Base-by-base conservation (phyloP, 1,284 basidiomycete genomes). In the Wolfiporia cocos region DNA sequence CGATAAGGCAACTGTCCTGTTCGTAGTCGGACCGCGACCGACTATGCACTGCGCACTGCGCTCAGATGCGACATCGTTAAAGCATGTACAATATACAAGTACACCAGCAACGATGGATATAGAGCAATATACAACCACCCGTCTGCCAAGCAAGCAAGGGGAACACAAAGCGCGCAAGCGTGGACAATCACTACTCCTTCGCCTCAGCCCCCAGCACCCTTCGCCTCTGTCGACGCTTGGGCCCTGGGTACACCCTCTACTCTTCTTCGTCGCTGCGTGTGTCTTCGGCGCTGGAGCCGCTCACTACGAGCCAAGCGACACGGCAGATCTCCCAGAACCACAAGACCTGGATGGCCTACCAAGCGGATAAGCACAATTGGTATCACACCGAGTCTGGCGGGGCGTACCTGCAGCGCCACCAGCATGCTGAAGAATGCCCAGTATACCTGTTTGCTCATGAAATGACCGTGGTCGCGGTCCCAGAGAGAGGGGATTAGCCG, bases 311-410 rank as follows among this genome's bases (percentile, higher is more conserved):
- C 58, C 78, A 90, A 9, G 90, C 89, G 12, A 97, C 77, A 21
- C 80, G 76, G 52, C 81, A 77, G 47, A 94, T 92, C 80, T 87
- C 84, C 53, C 71, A 71, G 64, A 92, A 92, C 94, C 93, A 97
- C 33, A 89, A 63, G 14, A 81, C 67, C 59, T 93, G 83, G 26
- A 97, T 61, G 23, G 81, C 56, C 77, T 92, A 63, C 10, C 62
- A 44, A 41, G 12, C 10, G 15, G 3, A 12, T 33, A 33, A 17
- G 7, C 11, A 6, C n/a, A n/a, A n/a, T n/a, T 9, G 32, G 7
- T 7, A 33, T 9, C 6, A n/a, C 12, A 4, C 4, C 11, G 18
- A 34, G 21, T 33, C 22, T 20, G 14, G 10, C 37, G 22, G 4
- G 24, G 2, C 61, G 34, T 34, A 86, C 82, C 72, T 90, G 81